Evolutionary conservation across 2,329 filamentous ascomycete genomes (phyloP), one percentile per base, ranked within the genome.

Genomic region (Cryphonectria parasitica): DNA sequence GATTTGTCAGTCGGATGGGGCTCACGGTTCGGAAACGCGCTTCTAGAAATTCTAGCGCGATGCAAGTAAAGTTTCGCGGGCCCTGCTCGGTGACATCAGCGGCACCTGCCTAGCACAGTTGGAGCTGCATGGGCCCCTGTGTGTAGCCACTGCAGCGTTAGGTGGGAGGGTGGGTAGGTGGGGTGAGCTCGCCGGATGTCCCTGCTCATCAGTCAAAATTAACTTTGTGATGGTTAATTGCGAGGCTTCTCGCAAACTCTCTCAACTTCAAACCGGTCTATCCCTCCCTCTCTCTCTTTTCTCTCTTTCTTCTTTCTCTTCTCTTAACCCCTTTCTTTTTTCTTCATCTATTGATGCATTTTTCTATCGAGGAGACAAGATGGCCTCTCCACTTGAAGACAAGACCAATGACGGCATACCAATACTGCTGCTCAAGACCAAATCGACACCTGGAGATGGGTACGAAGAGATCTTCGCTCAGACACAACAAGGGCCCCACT

Each of bases 351-450:
- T n/a, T n/a, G n/a, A n/a, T 17, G n/a, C 1, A 3, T 7, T 3
- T 4, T 52, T 31, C 22, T 3, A 19, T 25, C 13, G 34, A 31
- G 17, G n/a, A 15, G 39, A 5, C 63, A 71, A 68, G 73, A 39
- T 73, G 69, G 54, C 73, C 52, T 63, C 68, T 31, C 41, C 64
- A 45, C 31, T 52, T 17, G 28, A 58, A 28, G 64, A 56, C 19
- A 62, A 36, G 15, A 28, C 49, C 36, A 60, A n/a, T n/a, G 58
- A 65, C 36, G 7, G 22, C n/a, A 80, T 83, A 13, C 90, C 92
- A 1, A 80, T 96, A 31, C 83, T 95, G 31, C 84, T 96, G 0
- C 86, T 96, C 68, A 96, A 96, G 80, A 95, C 93, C 2, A 91
- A 87, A 76, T 95, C 92, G 0, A 84, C 82, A 0, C 92, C 92